Base-by-base conservation (phyloP, 495 filamentous ascomycete species). In the Tuber indicum region DNA sequence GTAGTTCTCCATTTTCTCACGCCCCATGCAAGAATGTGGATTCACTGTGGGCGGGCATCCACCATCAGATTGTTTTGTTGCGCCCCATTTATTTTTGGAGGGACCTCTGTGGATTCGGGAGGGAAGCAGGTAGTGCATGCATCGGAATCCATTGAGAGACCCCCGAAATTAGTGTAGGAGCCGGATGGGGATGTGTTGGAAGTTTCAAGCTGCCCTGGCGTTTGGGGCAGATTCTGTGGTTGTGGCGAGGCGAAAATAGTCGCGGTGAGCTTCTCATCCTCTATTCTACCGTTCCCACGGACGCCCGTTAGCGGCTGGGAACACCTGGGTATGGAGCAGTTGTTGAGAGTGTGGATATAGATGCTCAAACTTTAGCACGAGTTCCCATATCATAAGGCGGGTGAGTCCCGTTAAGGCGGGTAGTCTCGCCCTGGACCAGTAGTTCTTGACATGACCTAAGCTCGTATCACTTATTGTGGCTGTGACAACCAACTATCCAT, bases 1-100 rank as follows among this genome's bases (percentile, higher is more conserved):
- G 84, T 99, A 99, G 84, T 98, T 92, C 73, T 97, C 94, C 93
- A 98, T 97, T 79, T 98, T 97, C 83, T 99, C 96, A 0, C 93
- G 97, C 6, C 96, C 96, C 80, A 93, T 90, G 2, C 96, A 96
- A 19, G 94, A 94, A 75, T 92, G 89, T 1, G 96, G 96, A 85
- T 99, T 99, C 77, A 99, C 91, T 0, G 92, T 96, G 96, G 96
- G 23, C 96, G 90, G 32, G 96, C 96, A 88, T 99, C 96, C 62
- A 99, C 95, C 73, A 99, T 99, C 46, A 98, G 85, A 81, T 99
- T 99, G 77, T 91, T 88, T 84, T 97, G 93, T 82, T 97, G 94
- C 36, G 96, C 96, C n/a, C 96, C 96, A 81, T 98, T 98, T 39
- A 98, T 86, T 58, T 80, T 72, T 32, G 76, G 39, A 49, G 74